phyloP scores from a whole-genome alignment of 805 yeast species.

The Metschnikowia matae region DNA sequence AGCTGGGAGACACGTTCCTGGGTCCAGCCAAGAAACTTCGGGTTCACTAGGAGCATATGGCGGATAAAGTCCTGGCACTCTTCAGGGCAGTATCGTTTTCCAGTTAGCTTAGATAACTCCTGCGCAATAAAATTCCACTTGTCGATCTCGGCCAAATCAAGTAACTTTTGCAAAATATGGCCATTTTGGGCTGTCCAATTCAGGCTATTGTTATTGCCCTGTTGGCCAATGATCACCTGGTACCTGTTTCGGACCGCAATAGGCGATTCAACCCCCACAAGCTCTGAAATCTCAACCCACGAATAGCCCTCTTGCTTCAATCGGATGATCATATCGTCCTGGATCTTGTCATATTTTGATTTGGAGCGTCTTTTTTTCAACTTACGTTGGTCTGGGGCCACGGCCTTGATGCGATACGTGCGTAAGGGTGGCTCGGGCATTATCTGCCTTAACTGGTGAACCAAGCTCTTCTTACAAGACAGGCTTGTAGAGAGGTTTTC shows the following conservation, averaged over 20 bases:
- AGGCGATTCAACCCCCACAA: conserved; percentile 58
- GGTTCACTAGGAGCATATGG: conserved; percentile 51
- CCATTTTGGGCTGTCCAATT: conserved; percentile 49
- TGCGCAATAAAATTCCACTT: conserved; percentile 45
- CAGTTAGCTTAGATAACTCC: conserved; percentile 54
- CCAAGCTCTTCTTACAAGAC: conserved; percentile 7
- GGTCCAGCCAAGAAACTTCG: conserved; percentile 53
- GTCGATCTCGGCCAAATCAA: conserved; percentile 37
- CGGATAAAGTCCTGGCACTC: conserved; percentile 56
- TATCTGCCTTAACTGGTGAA: conserved; percentile 26
- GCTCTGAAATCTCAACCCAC: conserved; percentile 72
- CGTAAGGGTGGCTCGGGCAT: conserved; percentile 50
- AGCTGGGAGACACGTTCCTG: conserved; percentile 34
- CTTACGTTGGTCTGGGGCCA: conserved; percentile 38
- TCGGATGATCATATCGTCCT: conserved; percentile 59
- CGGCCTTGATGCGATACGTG: conserved; percentile 38
- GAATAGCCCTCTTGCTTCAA: conserved; percentile 60
- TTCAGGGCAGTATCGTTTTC: conserved; percentile 46
- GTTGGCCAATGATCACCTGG: conserved; percentile 79
- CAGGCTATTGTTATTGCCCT: conserved; percentile 64
- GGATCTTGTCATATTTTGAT: conserved; percentile 67
- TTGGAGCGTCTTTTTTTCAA: conserved; percentile 51
- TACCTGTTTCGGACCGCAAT: conserved; percentile 75
- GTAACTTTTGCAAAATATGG: conserved; percentile 47
- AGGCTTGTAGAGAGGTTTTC: too few species aligned